These are phyloP conservation scores for Wickerhamomyces rabaulensis DNA, from an alignment of 805 yeast genomes.

Conservation along the genomic window DNA sequence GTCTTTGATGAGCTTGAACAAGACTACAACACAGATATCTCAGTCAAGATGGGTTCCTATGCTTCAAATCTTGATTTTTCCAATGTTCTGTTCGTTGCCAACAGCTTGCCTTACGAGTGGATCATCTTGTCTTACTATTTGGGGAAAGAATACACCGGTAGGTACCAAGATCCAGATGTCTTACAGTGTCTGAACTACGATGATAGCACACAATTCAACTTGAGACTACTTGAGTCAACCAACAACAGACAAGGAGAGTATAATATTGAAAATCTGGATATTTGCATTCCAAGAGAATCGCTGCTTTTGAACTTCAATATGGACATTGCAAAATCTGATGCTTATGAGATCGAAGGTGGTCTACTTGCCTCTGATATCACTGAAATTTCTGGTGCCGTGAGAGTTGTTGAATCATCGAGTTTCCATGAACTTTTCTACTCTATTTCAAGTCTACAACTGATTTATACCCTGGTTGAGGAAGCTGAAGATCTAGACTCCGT, in stretches of 20 bases:
- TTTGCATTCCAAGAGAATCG: constrained; percentile 14
- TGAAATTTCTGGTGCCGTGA: constrained; percentile 9
- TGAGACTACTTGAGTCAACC: constrained; percentile 29
- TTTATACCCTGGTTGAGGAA: constrained; percentile 42
- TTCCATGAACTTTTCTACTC: constrained; percentile 21
- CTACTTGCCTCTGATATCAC: constrained; percentile 1
- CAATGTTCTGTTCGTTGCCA: constrained; percentile 36
- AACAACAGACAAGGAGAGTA: constrained; percentile 16
- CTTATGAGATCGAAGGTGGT: not conserved
- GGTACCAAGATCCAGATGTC: constrained; percentile 34
- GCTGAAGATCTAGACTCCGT: constrained; percentile 31
- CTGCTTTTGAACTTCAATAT: constrained; percentile 17
- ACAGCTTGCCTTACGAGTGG: constrained; percentile 44
- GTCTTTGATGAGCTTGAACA: constrained; percentile 3
- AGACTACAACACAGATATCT: not conserved
- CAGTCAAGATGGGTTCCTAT: constrained; percentile 12
- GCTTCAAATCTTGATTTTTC: constrained; percentile 7
- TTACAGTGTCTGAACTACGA: constrained; percentile 35
- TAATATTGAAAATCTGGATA: constrained; percentile 13
- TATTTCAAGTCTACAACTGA: constrained; percentile 47
- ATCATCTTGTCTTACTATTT: constrained; percentile 39
- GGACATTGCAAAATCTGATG: constrained; percentile 1
- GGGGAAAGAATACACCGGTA: constrained; percentile 46
- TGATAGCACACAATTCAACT: constrained; percentile 31
- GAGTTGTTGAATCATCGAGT: constrained; percentile 3